Evolutionary conservation across 805 yeast genomes (phyloP), one percentile per base, ranked within the genome.

Genomic region (Ogataea siamensis): DNA sequence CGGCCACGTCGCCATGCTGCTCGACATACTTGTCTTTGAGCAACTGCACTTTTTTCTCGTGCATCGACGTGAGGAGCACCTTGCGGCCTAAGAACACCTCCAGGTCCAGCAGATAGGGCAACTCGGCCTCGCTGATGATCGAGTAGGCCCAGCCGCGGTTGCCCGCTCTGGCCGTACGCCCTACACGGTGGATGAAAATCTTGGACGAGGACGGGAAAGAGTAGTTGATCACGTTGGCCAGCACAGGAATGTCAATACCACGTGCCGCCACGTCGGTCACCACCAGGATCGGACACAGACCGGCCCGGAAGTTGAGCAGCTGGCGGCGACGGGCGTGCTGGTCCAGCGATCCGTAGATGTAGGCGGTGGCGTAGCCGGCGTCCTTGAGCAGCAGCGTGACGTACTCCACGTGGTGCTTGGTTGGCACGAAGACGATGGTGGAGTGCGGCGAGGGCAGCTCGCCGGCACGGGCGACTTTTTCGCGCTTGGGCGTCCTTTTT

Each of bases 121-220:
- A 64, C 59, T 93, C 99, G 39, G 77, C 71, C 47, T 88, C 95
- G 41, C 80, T 73, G 6, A 89, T 83, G 43, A 93, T 77, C 3
- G 96, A 83, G 60, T 86, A 93, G 0, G 99, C 99, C 95, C 97
- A 88, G 57, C 99, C 99, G 51, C 75, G 79, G 59, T 87, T 83
- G 59, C 99, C 99, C 7, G 99, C 99, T 74, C 99, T 84, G 8
- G 99, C 99, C 31, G 99, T 93, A 74, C 99, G 82, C 62, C 99
- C 99, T 32, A 93, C 98, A 66, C 99, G 80, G 65, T 93, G 99
- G 39, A 93, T 76, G 63, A 93, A 93, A 42, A 91, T 84, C 63
- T 94, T 93, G 4, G 97, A 87, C 1, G 94, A 82, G 1, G 87
- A 83, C 8, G 98, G 98, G 43, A 93, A 70, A 1, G 96, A 79